Conservation (phyloP, 2,329 filamentous ascomycete genomes). For the Leptodontidium sp. region DNA sequence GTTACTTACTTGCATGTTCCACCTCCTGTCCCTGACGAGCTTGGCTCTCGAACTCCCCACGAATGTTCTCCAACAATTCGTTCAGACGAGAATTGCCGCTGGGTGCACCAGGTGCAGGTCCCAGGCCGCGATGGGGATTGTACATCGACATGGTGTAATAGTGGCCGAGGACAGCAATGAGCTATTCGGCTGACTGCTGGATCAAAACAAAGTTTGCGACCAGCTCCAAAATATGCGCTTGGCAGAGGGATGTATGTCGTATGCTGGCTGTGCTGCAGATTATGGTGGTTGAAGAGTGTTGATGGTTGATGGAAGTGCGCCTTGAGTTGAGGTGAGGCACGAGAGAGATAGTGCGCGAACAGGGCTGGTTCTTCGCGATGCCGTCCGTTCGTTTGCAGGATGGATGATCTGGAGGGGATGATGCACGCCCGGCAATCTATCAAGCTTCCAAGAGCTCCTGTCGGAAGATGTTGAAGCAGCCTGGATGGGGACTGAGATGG, state of each 20-base stretch:
- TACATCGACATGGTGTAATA: slow-evolving; percentile 78
- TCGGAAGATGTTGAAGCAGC: neutral
- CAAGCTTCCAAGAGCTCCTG: neutral
- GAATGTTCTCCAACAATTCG: slow-evolving; percentile 90
- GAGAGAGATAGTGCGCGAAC: slow-evolving; percentile 32
- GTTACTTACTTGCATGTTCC: slow-evolving; percentile 87
- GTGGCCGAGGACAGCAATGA: neutral
- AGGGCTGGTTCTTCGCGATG: slow-evolving; percentile 24
- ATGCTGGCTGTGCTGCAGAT: slow-evolving; percentile 5
- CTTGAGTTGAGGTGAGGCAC: slow-evolving; percentile 16
- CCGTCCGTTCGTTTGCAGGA: slow-evolving; percentile 11
- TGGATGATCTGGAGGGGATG: slow-evolving; percentile 10
- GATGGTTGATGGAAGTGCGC: slow-evolving; percentile 12
- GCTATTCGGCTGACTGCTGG: neutral
- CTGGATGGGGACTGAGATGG: slow-evolving; percentile 7
- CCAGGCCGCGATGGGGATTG: slow-evolving; percentile 84
- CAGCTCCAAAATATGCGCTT: slow-evolving; percentile 20
- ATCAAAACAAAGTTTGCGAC: slow-evolving; percentile 21
- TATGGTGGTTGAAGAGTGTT: slow-evolving; percentile 11
- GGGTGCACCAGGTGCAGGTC: slow-evolving; percentile 67
- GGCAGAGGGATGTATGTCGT: neutral
- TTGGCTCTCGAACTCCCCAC: slow-evolving; percentile 89
- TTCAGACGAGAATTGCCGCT: slow-evolving; percentile 70
- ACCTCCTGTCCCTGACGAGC: slow-evolving; percentile 83
- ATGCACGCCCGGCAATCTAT: neutral